phyloP scores from a whole-genome alignment of 495 filamentous ascomycete genomes.

The Talaromyces borbonicus region DNA sequence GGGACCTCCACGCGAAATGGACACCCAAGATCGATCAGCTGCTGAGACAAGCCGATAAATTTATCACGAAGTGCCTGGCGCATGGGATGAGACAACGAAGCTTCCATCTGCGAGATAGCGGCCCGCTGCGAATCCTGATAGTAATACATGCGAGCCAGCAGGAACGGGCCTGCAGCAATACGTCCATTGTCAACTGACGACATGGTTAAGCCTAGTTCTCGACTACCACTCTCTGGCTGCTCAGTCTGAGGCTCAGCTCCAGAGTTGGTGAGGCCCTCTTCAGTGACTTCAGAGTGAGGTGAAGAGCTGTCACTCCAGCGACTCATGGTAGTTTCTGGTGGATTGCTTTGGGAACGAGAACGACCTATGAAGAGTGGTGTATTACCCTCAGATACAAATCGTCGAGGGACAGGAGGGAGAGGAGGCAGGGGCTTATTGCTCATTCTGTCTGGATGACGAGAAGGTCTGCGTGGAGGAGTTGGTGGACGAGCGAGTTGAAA shows the following conservation, averaged over 20 bases:
- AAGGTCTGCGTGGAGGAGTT: slow-evolving; percentile 1
- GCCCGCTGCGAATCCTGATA: neutral
- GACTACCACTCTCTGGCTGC: too few species aligned
- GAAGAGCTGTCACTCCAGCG: neutral
- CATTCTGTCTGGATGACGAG: neutral
- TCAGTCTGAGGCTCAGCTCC: neutral
- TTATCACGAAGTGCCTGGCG: neutral
- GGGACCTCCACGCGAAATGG: neutral
- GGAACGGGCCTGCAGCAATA: neutral
- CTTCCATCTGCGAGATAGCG: slow-evolving; percentile 4
- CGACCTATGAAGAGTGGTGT: neutral
- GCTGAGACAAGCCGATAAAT: neutral
- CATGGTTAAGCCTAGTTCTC: too few species aligned
- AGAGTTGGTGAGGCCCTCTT: neutral
- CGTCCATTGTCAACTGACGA: too few species aligned
- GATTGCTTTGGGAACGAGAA: slow-evolving; percentile 1
- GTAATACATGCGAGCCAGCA: neutral
- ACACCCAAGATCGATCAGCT: neutral
- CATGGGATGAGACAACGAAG: neutral
- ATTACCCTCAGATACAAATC: neutral
- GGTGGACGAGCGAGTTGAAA: slow-evolving; percentile 3
- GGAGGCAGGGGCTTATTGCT: slow-evolving; percentile 2
- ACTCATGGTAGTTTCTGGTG: neutral
- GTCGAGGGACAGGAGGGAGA: slow-evolving; percentile 1
- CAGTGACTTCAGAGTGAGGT: neutral